A percentile compares a stretch with the other conserved stretches of the same genome.
Conservation (phyloP, 257 asterid species). For the Jacaranda copaia region DNA sequence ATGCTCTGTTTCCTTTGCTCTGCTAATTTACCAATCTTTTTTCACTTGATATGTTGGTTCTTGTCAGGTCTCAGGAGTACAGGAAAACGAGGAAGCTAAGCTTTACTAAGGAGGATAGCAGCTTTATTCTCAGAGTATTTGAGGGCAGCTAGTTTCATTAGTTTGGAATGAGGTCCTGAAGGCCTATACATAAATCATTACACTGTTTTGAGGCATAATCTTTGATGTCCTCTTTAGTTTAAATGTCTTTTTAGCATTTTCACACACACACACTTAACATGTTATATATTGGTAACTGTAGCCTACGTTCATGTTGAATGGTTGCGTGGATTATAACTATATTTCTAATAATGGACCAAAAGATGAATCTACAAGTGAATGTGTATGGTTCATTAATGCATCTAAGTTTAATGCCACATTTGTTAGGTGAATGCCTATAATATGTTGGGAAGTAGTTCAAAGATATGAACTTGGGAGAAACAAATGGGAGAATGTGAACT, state of each 20-base stretch:
- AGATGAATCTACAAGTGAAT: not conserved
- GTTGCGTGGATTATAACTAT: not conserved
- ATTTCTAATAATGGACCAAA: not conserved
- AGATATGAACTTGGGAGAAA: too few species aligned
- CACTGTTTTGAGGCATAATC: not conserved
- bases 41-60: not conserved
- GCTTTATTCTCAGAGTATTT: not conserved
- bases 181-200: not conserved
- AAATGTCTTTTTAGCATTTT: not conserved
- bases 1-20: too few species aligned
- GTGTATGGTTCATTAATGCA: not conserved
- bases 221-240: slow-evolving; percentile 4
- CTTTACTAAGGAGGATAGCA: not conserved
- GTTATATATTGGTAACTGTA: slow-evolving; percentile 4
- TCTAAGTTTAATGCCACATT: not conserved
- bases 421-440: too few species aligned
- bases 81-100: not conserved
- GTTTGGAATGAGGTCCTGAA: not conserved
- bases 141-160: not conserved
- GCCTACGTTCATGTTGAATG: not conserved
- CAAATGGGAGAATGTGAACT: too few species aligned
- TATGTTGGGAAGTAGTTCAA: too few species aligned
- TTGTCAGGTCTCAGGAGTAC: slow-evolving; percentile 1
- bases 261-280: not conserved
- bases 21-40: not conserved